phyloP scores from a whole-genome alignment of 106 monocot species.

The Dioscorea zingiberensis region DNA sequence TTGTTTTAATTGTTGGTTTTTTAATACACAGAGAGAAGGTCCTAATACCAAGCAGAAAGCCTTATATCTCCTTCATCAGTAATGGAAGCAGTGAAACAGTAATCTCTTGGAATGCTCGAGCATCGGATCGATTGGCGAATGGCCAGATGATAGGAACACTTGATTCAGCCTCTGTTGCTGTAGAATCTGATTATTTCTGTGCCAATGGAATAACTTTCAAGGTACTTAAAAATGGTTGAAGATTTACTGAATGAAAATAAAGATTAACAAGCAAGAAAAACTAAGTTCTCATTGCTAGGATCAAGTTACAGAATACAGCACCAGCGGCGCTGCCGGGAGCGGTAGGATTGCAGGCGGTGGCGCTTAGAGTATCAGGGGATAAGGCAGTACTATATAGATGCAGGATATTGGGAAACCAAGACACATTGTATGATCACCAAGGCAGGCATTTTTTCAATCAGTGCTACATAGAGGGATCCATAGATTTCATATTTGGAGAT shows the following conservation, averaged over 20 bases:
- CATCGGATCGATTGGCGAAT: slow-evolving; percentile 35
- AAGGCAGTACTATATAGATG: slow-evolving; percentile 70
- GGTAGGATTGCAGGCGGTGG: slow-evolving; percentile 79
- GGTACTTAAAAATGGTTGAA: slow-evolving; percentile 16
- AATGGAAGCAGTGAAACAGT: slow-evolving; percentile 21
- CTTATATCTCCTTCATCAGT: slow-evolving; percentile 51
- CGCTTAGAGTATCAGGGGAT: slow-evolving; percentile 76
- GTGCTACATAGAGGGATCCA: slow-evolving; percentile 77
- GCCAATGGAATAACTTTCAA: slow-evolving; percentile 57
- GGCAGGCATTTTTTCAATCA: slow-evolving; percentile 75
- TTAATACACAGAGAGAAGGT: slow-evolving; percentile 50
- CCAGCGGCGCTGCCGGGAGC: slow-evolving; percentile 52
- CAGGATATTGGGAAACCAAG: slow-evolving; percentile 66
- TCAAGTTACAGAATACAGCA: slow-evolving; percentile 57
- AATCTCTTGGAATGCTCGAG: slow-evolving; percentile 42
- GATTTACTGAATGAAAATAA: neutral
- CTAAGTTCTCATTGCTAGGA: neutral
- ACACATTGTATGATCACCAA: slow-evolving; percentile 80
- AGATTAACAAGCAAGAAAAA: too few relatives aligned
- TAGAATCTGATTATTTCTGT: slow-evolving; percentile 62
- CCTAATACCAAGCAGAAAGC: slow-evolving; percentile 44
- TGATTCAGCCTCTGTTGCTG: slow-evolving; percentile 46
- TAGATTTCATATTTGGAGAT: slow-evolving; percentile 90
- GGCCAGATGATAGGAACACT: slow-evolving; percentile 41
- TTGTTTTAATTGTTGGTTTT: neutral